These are phyloP conservation scores for Alloascoidea africana DNA, from an alignment of 805 yeast species.

Conservation along the genomic window DNA sequence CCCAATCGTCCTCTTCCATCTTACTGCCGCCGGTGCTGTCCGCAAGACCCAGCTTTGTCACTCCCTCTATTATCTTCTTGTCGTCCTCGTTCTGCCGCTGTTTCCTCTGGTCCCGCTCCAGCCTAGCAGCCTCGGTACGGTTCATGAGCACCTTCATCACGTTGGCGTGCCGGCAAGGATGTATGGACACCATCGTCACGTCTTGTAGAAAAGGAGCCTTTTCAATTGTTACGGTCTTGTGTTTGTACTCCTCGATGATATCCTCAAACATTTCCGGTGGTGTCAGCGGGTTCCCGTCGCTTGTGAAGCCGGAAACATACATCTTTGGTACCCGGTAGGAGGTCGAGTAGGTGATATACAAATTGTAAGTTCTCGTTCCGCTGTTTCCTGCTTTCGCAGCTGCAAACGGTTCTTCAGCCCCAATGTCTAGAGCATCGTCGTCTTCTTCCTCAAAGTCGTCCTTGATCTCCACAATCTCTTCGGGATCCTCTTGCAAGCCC, in stretches of 20 bases:
- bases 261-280: constrained; percentile 93
- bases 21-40: constrained; percentile 7
- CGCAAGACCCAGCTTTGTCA: constrained; percentile 29
- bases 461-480: constrained; percentile 10
- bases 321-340: constrained; percentile 92
- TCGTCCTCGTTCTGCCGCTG: constrained; percentile 9
- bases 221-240: constrained; percentile 94
- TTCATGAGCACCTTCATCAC: constrained; percentile 86
- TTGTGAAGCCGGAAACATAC: constrained; percentile 76
- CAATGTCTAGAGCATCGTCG: constrained; percentile 23
- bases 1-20: constrained; percentile 32
- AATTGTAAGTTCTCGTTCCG: constrained; percentile 52
- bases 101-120: constrained; percentile 8
- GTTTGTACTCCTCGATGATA: constrained; percentile 78
- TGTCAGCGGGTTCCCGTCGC: constrained; percentile 70
- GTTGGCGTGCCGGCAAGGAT: constrained; percentile 90
- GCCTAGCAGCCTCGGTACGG: constrained; percentile 41
- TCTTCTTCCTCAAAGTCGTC: constrained; percentile 21
- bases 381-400: constrained; percentile 9
- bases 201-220: constrained; percentile 70
- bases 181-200: constrained; percentile 72
- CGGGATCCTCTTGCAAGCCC: constrained; percentile 7
- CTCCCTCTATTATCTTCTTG: constrained; percentile 15
- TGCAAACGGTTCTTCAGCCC: no score
- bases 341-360: constrained; percentile 86